These are phyloP conservation scores for Raphanus sativus DNA, from an alignment of 345 rosid genomes.

Conservation along the genomic window DNA sequence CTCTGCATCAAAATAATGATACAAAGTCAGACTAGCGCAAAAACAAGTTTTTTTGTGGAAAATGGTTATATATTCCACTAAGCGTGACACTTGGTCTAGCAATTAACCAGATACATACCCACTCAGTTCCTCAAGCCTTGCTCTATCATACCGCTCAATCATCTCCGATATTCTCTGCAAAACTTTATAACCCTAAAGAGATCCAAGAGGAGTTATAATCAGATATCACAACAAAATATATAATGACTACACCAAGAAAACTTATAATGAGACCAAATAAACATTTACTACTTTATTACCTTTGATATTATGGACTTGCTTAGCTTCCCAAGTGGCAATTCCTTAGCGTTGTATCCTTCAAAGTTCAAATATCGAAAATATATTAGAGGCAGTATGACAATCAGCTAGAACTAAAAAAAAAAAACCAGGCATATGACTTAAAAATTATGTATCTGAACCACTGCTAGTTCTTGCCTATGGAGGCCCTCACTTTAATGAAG, in stretches of 20 bases:
- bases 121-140: conserved; percentile 67
- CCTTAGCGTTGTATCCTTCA: conserved; percentile 74
- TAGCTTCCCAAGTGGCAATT: conserved; percentile 87
- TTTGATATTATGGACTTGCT: conserved; percentile 66
- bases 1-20: conserved; percentile 48
- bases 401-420: neutral
- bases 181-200: conserved; percentile 74
- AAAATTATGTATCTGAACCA: neutral
- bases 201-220: conserved; percentile 27
- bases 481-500: conserved; percentile 3
- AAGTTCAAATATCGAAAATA: neutral
- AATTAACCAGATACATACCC: conserved; percentile 53
- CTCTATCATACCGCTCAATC: conserved; percentile 49
- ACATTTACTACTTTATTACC: conserved; percentile 20
- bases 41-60: neutral
- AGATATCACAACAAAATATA: conserved; percentile 8
- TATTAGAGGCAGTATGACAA: conserved; percentile 9
- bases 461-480: neutral
- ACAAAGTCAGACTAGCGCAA: conserved; percentile 24
- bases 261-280: neutral
- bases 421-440: neutral
- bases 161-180: conserved; percentile 68
- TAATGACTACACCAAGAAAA: too few species aligned
- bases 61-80: neutral
- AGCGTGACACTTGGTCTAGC: neutral